A percentile compares a stretch with the other conserved stretches of the same genome.
phyloP scores from a whole-genome alignment of 441 rosid genomes.

The Arabidopsis lyrata region DNA sequence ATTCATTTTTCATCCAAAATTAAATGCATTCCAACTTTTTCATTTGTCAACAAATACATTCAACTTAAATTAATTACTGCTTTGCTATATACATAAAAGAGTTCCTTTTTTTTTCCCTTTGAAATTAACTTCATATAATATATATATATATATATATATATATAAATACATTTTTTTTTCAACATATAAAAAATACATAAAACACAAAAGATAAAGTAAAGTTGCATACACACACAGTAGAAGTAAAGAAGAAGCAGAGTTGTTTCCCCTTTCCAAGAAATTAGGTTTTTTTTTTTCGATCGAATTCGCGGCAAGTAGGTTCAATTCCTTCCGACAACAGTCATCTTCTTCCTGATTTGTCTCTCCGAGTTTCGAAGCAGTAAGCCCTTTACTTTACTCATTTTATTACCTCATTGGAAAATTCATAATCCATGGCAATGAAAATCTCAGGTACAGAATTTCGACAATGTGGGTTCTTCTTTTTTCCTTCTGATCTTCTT shows the following conservation, averaged over 20 bases:
- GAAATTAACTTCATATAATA: background rate
- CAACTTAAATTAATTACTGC: slow-evolving; percentile 25
- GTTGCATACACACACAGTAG: background rate
- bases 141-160: no score
- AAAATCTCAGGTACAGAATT: slow-evolving; percentile 2
- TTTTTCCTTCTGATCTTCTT: slow-evolving; percentile 1
- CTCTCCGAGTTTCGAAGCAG: slow-evolving; percentile 35
- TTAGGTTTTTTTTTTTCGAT: slow-evolving; percentile 34
- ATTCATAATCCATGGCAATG: slow-evolving; percentile 23
- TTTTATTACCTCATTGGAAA: background rate
- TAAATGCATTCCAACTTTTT: slow-evolving; percentile 7
- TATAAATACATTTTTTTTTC: background rate
- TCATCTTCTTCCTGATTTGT: slow-evolving; percentile 27
- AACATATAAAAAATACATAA: background rate
- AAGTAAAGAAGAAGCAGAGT: slow-evolving; percentile 10
- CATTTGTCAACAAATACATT: slow-evolving; percentile 25
- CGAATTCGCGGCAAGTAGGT: slow-evolving; percentile 37
- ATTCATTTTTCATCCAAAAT: slow-evolving; percentile 7
- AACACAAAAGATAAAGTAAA: background rate
- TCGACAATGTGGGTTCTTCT: slow-evolving; percentile 24
- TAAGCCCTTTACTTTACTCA: slow-evolving; percentile 31
- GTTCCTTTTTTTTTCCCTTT: background rate
- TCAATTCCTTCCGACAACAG: slow-evolving; percentile 35
- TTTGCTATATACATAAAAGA: background rate
- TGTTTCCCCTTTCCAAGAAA: slow-evolving; percentile 26